Conservation (phyloP, 2,329 filamentous ascomycete genomes). For the Elsinoe fawcettii region DNA sequence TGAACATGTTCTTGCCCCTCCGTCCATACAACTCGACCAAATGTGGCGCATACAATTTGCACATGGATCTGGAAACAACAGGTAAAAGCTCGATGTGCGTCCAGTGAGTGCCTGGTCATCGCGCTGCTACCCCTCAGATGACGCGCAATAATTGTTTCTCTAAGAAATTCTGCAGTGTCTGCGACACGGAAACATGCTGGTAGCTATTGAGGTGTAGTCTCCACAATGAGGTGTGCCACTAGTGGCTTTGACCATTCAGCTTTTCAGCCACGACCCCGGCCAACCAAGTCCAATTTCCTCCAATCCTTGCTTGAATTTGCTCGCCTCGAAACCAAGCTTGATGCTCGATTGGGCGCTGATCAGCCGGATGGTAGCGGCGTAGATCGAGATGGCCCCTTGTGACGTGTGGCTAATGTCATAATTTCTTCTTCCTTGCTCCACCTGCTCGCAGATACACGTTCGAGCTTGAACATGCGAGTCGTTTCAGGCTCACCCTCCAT, state of each 20-base stretch:
- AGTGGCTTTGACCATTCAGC: conserved; percentile 1
- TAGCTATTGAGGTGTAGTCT: neutral
- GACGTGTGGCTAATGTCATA: conserved; percentile 13
- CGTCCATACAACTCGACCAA: neutral
- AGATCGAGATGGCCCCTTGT: conserved; percentile 5
- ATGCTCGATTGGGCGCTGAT: conserved; percentile 12
- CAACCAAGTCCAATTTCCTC: conserved; percentile 10
- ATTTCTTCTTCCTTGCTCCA: conserved; percentile 7
- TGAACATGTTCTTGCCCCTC: neutral
- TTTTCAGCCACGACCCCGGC: conserved; percentile 11
- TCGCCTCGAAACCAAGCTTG: conserved; percentile 6
- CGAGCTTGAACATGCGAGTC: conserved; percentile 11
- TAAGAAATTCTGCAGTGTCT: neutral
- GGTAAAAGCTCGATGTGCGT: neutral
- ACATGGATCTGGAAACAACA: neutral
- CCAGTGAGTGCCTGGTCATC: too few relatives aligned
- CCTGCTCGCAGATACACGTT: neutral
- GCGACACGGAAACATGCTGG: neutral
- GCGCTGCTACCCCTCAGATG: neutral
- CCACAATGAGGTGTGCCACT: conserved; percentile 6
- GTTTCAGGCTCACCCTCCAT: conserved; percentile 8
- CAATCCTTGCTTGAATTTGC: conserved; percentile 11
- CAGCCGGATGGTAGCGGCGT: conserved; percentile 1
- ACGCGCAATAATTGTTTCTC: neutral
- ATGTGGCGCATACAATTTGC: neutral